These are phyloP conservation scores for Psilocybe azurescens DNA, from an alignment of 768 basidiomycete species.

Conservation along the genomic window DNA sequence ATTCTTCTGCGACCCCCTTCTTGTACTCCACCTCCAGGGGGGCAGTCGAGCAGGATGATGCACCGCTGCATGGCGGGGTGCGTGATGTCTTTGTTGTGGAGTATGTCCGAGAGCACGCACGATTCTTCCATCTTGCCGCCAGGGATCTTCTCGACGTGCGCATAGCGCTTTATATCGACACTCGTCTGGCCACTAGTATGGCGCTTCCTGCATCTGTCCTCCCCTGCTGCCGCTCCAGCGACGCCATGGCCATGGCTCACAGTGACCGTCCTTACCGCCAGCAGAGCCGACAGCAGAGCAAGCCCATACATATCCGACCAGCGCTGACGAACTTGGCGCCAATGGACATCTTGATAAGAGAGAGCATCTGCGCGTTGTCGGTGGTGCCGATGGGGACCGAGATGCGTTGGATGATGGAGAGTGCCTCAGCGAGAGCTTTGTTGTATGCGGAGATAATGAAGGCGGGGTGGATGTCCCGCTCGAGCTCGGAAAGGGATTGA, in stretches of 20 bases:
- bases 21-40: slow-evolving; percentile 84
- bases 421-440: slow-evolving; percentile 91
- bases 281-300: slow-evolving; percentile 77
- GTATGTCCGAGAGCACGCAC: slow-evolving; percentile 85
- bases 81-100: slow-evolving; percentile 99
- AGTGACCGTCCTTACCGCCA: slow-evolving; percentile 90
- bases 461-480: slow-evolving; percentile 93
- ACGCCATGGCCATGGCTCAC: no score
- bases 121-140: slow-evolving; percentile 98
- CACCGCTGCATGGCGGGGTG: slow-evolving; percentile 95
- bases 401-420: slow-evolving; percentile 86
- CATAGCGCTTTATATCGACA: slow-evolving; percentile 98
- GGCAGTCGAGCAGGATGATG: slow-evolving; percentile 91
- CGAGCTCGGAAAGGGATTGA: slow-evolving; percentile 39
- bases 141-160: slow-evolving; percentile 95
- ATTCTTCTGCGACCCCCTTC: slow-evolving; percentile 96
- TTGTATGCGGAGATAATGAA: slow-evolving; percentile 99
- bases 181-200: slow-evolving; percentile 74
- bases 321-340: slow-evolving; percentile 96
- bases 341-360: slow-evolving; percentile 97
- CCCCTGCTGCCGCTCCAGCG: no score
- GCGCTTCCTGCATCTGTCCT: not conserved
- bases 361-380: slow-evolving; percentile 90
- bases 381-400: slow-evolving; percentile 88
- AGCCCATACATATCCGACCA: slow-evolving; percentile 98